A percentile compares a stretch with the other conserved stretches of the same genome.
Conservation (phyloP, 176 grass and related monocot genomes). For the Tillandsia leiboldiana region DNA sequence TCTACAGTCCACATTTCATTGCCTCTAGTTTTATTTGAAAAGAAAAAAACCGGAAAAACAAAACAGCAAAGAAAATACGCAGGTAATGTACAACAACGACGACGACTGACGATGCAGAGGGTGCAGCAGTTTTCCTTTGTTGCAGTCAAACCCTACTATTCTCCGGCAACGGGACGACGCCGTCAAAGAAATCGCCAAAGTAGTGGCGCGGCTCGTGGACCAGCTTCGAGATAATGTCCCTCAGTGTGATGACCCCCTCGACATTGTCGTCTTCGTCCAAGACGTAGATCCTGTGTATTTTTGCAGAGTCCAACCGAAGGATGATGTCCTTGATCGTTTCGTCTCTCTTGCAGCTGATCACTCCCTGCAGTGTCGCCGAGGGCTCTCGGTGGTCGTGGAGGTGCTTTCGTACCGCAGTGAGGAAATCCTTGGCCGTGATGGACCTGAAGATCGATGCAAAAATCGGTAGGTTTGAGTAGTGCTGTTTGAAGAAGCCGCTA, state of each 20-base stretch:
- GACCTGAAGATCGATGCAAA: constrained; percentile 40
- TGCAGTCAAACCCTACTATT: constrained; percentile 64
- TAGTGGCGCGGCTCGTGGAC: constrained; percentile 83
- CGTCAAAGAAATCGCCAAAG: constrained; percentile 95
- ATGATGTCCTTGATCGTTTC: constrained; percentile 70
- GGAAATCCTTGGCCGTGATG: constrained; percentile 76
- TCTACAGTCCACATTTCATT: no score
- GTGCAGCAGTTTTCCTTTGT: background rate
- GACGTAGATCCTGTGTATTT: constrained; percentile 86
- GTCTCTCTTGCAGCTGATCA: constrained; percentile 56
- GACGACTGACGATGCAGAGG: background rate
- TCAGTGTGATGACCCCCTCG: constrained; percentile 74
- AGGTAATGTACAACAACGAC: background rate
- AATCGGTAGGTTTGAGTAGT: background rate
- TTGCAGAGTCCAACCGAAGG: constrained; percentile 61
- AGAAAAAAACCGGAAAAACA: no score
- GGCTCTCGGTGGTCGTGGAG: constrained; percentile 57
- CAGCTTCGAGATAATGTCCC: constrained; percentile 96
- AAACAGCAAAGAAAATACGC: background rate
- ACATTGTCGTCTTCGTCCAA: constrained; percentile 40
- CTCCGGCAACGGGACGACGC: constrained; percentile 64
- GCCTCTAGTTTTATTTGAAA: no score
- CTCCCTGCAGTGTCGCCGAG: constrained; percentile 44
- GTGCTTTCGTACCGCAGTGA: constrained; percentile 42
- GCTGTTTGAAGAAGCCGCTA: no score